phyloP scores from a whole-genome alignment of 257 asterid species.

The Craterostigma plantagineum region DNA sequence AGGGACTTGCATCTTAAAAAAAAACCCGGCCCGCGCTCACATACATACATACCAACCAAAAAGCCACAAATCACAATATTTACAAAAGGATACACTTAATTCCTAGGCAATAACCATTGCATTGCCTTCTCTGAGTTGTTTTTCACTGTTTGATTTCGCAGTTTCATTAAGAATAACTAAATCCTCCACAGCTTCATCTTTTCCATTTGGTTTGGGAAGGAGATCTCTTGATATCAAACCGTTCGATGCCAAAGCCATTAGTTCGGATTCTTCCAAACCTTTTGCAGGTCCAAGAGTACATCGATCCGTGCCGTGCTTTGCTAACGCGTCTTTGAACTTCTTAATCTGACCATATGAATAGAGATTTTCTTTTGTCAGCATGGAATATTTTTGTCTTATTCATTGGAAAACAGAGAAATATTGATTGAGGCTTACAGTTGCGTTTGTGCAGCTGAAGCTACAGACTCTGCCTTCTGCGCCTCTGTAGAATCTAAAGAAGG shows the following conservation, averaged over 20 bases:
- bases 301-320: constrained; percentile 46
- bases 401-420: background rate
- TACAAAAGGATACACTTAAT: too few species aligned
- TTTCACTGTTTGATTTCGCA: constrained; percentile 10
- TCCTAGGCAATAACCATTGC: constrained; percentile 34
- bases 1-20: too few species aligned
- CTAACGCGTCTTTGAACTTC: constrained; percentile 78
- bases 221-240: constrained; percentile 26
- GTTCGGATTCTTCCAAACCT: constrained; percentile 58
- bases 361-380: too few species aligned
- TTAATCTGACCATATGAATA: constrained; percentile 38
- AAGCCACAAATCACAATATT: too few species aligned
- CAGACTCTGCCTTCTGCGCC: constrained; percentile 73
- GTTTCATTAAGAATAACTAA: constrained; percentile 13
- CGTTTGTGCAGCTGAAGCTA: constrained; percentile 90
- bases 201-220: constrained; percentile 6
- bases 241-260: constrained; percentile 46
- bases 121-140: constrained; percentile 16
- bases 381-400: too few species aligned
- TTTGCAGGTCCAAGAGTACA: constrained; percentile 47
- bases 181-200: constrained; percentile 14
- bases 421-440: constrained; percentile 40
- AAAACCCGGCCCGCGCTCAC: too few species aligned
- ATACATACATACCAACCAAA: too few species aligned
- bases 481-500: constrained; percentile 74